phyloP scores from a whole-genome alignment of 2,329 filamentous ascomycete genomes.

The Alternaria longipes region DNA sequence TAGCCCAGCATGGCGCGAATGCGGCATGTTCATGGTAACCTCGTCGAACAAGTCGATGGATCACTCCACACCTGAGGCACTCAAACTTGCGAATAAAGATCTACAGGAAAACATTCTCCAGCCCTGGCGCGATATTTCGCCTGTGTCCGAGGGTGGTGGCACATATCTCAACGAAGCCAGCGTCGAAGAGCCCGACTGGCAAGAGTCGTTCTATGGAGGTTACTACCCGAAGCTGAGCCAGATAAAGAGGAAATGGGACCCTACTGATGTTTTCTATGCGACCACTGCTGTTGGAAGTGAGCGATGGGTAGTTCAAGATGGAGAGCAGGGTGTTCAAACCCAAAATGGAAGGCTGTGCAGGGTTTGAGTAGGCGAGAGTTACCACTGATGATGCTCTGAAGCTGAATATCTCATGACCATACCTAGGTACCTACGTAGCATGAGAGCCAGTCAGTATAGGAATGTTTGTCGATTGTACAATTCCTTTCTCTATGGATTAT shows the following conservation, averaged over 20 bases:
- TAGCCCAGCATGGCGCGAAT: conserved; percentile 29
- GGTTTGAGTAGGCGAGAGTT: conserved; percentile 1
- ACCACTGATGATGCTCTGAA: background rate
- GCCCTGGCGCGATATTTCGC: conserved; percentile 24
- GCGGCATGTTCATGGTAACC: conserved; percentile 24
- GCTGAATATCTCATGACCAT: too few species aligned
- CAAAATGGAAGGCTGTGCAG: conserved; percentile 32
- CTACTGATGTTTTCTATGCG: conserved; percentile 34
- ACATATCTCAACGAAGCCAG: conserved; percentile 48
- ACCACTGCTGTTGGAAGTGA: conserved; percentile 35
- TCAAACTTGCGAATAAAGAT: conserved; percentile 13
- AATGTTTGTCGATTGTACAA: background rate
- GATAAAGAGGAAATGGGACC: conserved; percentile 37
- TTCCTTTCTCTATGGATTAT: background rate
- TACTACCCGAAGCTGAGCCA: conserved; percentile 26
- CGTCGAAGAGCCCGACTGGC: conserved; percentile 45
- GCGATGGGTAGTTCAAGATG: conserved; percentile 30
- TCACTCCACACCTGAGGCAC: conserved; percentile 23
- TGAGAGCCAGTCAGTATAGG: background rate
- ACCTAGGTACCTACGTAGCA: background rate
- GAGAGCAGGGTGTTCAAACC: conserved; percentile 27
- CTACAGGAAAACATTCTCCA: conserved; percentile 23
- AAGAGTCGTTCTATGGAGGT: conserved; percentile 47
- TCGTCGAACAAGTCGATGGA: conserved; percentile 10
- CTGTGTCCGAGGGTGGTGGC: conserved; percentile 28